Base-by-base conservation (phyloP, 345 rosid genomes). In the Acer negundo region DNA sequence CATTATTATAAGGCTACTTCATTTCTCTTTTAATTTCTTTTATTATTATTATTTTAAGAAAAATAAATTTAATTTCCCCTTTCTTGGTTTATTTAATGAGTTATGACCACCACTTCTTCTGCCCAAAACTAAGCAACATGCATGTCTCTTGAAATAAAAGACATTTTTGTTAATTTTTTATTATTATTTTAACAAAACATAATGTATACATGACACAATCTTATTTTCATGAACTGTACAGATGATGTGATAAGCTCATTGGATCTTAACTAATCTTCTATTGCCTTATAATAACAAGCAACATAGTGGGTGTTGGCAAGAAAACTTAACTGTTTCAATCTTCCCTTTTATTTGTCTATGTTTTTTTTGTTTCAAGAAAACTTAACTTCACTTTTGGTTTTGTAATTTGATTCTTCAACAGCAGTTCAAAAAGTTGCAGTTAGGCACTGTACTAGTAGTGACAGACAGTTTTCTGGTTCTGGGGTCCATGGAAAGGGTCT, bases 401-500 rank as follows among this genome's bases (percentile, higher is more conserved):
- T 22, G 23, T 2, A 44, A 5, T 20, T 68, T 46, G 55, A 49
- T 49, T 49, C 19, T 49, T 49, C 55, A 49, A 49, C 15, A 49
- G 0, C 6, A 35, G 4, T 12, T 12, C 4, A 49, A 7, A 44
- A 5, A 35, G 2, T 68, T 46, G 61, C 17, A 24, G 61, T 55
- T 20, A 17, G 19, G 40, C 61, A 15, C 16, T 1, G 31, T 28
- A 28, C 31, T 28, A 2, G 31, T 3, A 35, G 6, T 35, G 38
- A 35, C 16, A 56, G 2, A 5, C 7, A 1, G 67, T 61, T 7
- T 9, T 28, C 6, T 35, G 38, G 38, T 35, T 35, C 38, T 17
- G 19, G 66, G 75, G 75, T 72, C 75, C 75, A 56, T 20, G 15
- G 8, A 15, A 49, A 73, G 61, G 55, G 67, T 11, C 67, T 63